Conservation (phyloP, 768 basidiomycete species). For the Tulasnella sp. region DNA sequence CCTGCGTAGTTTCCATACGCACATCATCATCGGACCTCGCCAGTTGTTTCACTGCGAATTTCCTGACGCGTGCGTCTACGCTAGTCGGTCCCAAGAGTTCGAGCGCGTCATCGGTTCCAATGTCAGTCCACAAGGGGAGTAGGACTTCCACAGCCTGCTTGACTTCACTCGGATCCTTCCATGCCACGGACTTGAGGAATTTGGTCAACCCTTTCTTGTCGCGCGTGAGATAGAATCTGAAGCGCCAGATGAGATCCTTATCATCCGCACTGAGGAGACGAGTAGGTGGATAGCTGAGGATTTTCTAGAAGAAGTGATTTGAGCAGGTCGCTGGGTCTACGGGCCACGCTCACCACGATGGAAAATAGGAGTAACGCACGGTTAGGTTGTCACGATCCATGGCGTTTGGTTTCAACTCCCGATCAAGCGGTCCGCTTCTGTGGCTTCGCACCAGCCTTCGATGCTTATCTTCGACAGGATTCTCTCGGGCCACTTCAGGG, state of each 20-base stretch:
- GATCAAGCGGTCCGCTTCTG: slow-evolving; percentile 84
- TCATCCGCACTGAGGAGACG: slow-evolving; percentile 79
- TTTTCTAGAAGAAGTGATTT: slow-evolving; percentile 42
- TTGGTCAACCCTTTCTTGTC: slow-evolving; percentile 94
- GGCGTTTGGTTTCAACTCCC: slow-evolving; percentile 94
- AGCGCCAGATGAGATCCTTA: slow-evolving; percentile 97
- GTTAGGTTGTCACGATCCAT: slow-evolving; percentile 88
- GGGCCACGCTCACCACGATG: not conserved
- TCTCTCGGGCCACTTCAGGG: slow-evolving; percentile 82
- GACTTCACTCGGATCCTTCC: slow-evolving; percentile 92
- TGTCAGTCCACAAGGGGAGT: slow-evolving; percentile 91
- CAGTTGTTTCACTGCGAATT: slow-evolving; percentile 87
- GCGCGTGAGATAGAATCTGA: slow-evolving; percentile 90
- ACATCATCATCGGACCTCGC: slow-evolving; percentile 92
- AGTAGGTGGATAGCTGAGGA: slow-evolving; percentile 85
- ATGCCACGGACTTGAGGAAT: slow-evolving; percentile 94
- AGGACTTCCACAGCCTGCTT: slow-evolving; percentile 96
- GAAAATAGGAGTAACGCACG: slow-evolving; percentile 41
- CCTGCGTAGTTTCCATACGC: slow-evolving; percentile 20
- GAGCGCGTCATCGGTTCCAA: slow-evolving; percentile 92
- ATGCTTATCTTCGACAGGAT: slow-evolving; percentile 96
- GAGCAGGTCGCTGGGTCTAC: too few relatives aligned
- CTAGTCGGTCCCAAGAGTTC: slow-evolving; percentile 87
- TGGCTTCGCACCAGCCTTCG: slow-evolving; percentile 89
- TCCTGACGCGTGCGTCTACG: slow-evolving; percentile 82